A percentile compares a stretch with the other conserved stretches of the same genome.
phyloP scores from a whole-genome alignment of 768 basidiomycete species.

The Multifurca ochricompacta region DNA sequence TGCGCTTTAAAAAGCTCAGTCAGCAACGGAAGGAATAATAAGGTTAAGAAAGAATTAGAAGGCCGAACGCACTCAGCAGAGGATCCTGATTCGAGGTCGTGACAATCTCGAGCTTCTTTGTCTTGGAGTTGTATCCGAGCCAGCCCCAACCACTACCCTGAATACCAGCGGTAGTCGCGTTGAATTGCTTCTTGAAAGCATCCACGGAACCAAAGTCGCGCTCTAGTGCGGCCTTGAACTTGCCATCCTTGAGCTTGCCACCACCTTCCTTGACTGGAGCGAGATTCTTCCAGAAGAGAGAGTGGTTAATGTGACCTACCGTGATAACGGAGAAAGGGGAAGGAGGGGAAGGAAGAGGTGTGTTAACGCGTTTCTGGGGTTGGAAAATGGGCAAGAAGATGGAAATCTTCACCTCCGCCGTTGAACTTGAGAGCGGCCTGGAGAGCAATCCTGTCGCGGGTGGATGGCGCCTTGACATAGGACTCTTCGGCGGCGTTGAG shows the following conservation, averaged over 20 bases:
- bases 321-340: neutral
- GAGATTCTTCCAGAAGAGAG: constrained; percentile 97
- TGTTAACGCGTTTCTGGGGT: too few species aligned
- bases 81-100: constrained; percentile 98
- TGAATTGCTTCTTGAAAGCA: constrained; percentile 77
- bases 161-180: constrained; percentile 82
- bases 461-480: constrained; percentile 57
- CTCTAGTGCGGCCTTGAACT: constrained; percentile 68
- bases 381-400: too few species aligned
- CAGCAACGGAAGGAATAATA: neutral
- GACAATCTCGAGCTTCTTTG: constrained; percentile 76
- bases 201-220: constrained; percentile 87
- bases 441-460: constrained; percentile 71
- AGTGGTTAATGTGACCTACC: constrained; percentile 92
- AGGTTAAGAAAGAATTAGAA: constrained; percentile 5
- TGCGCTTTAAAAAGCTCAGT: constrained; percentile 44
- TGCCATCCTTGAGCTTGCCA: constrained; percentile 55
- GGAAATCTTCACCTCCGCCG: constrained; percentile 65
- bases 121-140: constrained; percentile 68
- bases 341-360: neutral
- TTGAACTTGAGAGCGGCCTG: constrained; percentile 96
- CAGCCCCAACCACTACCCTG: constrained; percentile 99
- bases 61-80: constrained; percentile 41
- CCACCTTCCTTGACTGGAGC: constrained; percentile 61
- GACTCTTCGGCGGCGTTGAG: constrained; percentile 87